Evolutionary conservation across 805 yeast genomes (phyloP), one percentile per base, ranked within the genome.

Genomic region (Saturnispora kantuleensis): DNA sequence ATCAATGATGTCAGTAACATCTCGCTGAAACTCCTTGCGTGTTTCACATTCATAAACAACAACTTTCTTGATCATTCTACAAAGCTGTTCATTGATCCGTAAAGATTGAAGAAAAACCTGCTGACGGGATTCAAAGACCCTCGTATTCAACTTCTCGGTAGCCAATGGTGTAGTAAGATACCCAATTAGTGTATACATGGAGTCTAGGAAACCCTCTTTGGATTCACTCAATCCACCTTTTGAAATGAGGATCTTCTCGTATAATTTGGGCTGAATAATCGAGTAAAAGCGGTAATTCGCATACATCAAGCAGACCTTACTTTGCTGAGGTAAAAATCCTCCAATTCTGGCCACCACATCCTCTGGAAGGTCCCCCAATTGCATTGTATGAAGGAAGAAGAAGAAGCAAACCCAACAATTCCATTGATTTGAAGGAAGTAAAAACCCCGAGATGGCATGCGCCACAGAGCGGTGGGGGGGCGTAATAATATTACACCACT

Each of bases 91-190:
- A 44, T 71, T 69, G 38, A 65, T 48, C 4, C 41, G 45, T 21
- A 73, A 50, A 1, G 71, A 59, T 16, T 66, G 65, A 10, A 65
- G 39, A 35, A 79, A 55, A 3, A 69, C 58, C 33, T 63, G 64
- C 39, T 77, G 61, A 48, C 73, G 65, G 17, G 66, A 56, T 26
- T 58, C 51, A 10, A 65, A 55, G 15, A 70, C 55, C 38, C 66
- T 51, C 29, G 62, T 66, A 42, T 70, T 67, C 38, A 66, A 65
- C 33, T 64, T 63, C 0, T 44, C 47, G 10, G 62, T 58, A 35
- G 67, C 66, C 10, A 60, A 52, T 3, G 65, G 53, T 3, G 66
- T 60, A 6, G 57, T 50, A 18, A 61, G 50, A 0, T 70, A 69
- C 13, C 72, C 64, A 3, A 75, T 44, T 39, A 65, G 62, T 0